phyloP scores from a whole-genome alignment of 192 early-diverging fungal species.

The Mortierella hygrophila region DNA sequence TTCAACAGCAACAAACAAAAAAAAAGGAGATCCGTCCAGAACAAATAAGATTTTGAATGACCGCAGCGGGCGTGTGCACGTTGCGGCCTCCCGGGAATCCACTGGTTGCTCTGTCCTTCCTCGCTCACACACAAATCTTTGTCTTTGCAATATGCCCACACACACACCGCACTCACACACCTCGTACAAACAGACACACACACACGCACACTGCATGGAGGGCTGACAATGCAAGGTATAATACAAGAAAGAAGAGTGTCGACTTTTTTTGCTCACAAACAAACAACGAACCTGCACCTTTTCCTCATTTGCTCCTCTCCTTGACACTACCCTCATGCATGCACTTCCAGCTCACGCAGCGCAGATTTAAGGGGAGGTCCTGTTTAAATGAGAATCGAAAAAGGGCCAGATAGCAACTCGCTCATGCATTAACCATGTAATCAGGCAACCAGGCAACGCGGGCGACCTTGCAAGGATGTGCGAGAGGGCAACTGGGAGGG shows the following conservation, averaged over 20 bases:
- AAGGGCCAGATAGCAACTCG: too few relatives aligned
- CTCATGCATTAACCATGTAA: too few relatives aligned
- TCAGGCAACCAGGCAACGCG: too few relatives aligned
- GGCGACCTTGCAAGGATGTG: too few relatives aligned
- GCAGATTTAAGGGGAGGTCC: too few relatives aligned
- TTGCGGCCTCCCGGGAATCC: not conserved
- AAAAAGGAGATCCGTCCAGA: not conserved
- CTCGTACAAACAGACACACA: not conserved
- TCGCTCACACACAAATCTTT: too few relatives aligned
- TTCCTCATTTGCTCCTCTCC: not conserved
- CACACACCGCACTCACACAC: not conserved
- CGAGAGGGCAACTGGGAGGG: too few relatives aligned
- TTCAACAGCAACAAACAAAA: not conserved
- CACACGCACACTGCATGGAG: not conserved
- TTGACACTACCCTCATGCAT: not conserved
- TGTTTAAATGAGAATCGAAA: too few relatives aligned
- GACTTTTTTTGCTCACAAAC: not conserved
- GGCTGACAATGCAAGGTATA: not conserved
- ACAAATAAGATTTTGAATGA: constrained; percentile 4
- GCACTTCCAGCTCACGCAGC: not conserved
- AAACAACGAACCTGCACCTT: not conserved
- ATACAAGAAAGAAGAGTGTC: not conserved
- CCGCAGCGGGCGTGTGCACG: constrained; percentile 4
- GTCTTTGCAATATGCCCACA: not conserved
- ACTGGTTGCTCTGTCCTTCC: not conserved